Evolutionary conservation across 164 flowering plant species (phyloP).

Genomic region (Kalanchoe fedtschenkoi): DNA sequence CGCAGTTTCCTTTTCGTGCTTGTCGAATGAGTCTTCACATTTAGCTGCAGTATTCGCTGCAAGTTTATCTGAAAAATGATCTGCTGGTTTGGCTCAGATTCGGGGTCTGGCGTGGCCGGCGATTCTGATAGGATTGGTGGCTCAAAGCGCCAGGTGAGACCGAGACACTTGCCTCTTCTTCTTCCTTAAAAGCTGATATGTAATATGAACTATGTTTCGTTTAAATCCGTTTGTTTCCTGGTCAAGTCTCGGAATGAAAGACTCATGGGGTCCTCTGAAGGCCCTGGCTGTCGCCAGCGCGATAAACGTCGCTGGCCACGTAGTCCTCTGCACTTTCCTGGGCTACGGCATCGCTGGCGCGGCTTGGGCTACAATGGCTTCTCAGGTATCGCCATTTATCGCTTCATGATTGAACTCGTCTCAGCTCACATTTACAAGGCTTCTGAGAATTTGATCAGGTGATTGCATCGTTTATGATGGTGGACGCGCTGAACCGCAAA

Average conservation of each 20-base stretch:
- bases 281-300: slow-evolving; percentile 73
- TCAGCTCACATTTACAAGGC: too few species aligned
- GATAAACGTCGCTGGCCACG: slow-evolving; percentile 68
- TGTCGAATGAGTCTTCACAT: neutral
- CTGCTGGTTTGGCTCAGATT: slow-evolving; percentile 36
- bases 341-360: slow-evolving; percentile 97
- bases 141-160: slow-evolving; percentile 92
- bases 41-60: neutral
- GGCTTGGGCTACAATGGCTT: slow-evolving; percentile 97
- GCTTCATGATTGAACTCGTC: too few species aligned
- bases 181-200: neutral
- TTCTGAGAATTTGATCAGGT: slow-evolving; percentile 26
- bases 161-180: neutral
- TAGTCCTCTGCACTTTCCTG: slow-evolving; percentile 58
- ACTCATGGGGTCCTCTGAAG: slow-evolving; percentile 96
- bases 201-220: neutral
- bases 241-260: slow-evolving; percentile 92
- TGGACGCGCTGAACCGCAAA: slow-evolving; percentile 52
- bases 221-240: slow-evolving; percentile 7
- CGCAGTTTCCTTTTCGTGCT: neutral
- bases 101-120: slow-evolving; percentile 99
- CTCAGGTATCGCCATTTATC: too few species aligned
- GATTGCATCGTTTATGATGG: slow-evolving; percentile 86
- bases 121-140: slow-evolving; percentile 80
- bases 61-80: neutral